Percentiles rank a stretch among this genome's conserved stretches.
Evolutionary conservation across 2,329 filamentous ascomycete species (phyloP).

Genomic region (Zalaria obscura): DNA sequence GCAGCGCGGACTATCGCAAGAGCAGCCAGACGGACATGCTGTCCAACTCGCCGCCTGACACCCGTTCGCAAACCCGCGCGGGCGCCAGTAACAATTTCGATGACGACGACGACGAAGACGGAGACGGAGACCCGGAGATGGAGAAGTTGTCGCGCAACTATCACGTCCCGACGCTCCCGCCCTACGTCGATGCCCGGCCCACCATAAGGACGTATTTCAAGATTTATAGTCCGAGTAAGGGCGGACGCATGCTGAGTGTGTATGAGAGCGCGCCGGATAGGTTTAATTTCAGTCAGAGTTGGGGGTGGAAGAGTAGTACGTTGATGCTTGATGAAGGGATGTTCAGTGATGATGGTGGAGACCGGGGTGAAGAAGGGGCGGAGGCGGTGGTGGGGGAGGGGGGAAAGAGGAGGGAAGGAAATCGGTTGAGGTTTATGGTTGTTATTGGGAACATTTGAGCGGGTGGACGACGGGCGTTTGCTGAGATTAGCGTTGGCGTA

Average conservation of each 20-base stretch:
- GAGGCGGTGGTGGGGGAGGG: constrained; percentile 14
- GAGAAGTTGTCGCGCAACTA: constrained; percentile 10
- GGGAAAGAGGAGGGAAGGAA: constrained; percentile 18
- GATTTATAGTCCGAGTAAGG: constrained; percentile 44
- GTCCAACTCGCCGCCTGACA: constrained; percentile 1
- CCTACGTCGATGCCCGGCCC: constrained; percentile 40
- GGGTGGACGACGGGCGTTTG: too few species aligned
- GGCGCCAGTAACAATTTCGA: constrained; percentile 4
- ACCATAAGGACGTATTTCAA: constrained; percentile 49
- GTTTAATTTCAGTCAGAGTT: constrained; percentile 47
- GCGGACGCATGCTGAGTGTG: constrained; percentile 43
- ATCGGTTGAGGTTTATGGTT: constrained; percentile 43
- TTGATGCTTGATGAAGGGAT: constrained; percentile 38
- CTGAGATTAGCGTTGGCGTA: too few species aligned
- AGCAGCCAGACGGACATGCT: constrained; percentile 12
- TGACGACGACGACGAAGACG: constrained; percentile 10
- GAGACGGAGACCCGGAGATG: constrained; percentile 6
- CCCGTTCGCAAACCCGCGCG: constrained; percentile 5
- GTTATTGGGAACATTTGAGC: constrained; percentile 38
- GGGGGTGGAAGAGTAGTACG: constrained; percentile 48
- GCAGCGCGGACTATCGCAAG: constrained; percentile 11
- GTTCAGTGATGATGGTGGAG: constrained; percentile 16
- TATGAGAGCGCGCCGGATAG: constrained; percentile 43
- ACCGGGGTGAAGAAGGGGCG: constrained; percentile 20
- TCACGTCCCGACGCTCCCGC: constrained; percentile 31